Conservation (phyloP, 208 protist species). For the Acanthamoeba comandoni region DNA sequence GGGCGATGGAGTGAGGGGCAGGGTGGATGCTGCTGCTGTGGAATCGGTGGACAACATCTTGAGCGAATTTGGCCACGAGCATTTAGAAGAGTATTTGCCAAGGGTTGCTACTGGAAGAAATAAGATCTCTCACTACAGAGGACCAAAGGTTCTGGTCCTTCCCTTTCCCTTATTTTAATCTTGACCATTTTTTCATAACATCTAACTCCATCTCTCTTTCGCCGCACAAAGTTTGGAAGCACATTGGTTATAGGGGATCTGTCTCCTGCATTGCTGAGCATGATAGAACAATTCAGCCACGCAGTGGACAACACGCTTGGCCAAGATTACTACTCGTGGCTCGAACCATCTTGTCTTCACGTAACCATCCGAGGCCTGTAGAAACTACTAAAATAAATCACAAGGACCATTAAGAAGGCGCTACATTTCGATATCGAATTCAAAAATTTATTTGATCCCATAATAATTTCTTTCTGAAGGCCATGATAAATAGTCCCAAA, state of each 20-base stretch:
- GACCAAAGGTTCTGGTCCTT: not conserved
- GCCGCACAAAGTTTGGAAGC: not conserved
- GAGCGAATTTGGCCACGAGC: not conserved
- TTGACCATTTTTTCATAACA: not conserved
- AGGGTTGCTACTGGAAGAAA: slow-evolving; percentile 43
- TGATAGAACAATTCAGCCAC: not conserved
- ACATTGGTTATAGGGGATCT: slow-evolving; percentile 35
- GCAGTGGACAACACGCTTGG: slow-evolving; percentile 5
- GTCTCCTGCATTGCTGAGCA: not conserved
- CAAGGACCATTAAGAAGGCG: too few species aligned
- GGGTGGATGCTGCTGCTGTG: not conserved
- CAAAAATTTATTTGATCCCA: too few species aligned
- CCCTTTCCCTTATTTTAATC: not conserved
- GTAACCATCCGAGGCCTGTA: slow-evolving; percentile 39
- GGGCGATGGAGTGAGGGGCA: not conserved
- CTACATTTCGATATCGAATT: too few species aligned
- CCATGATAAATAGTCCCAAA: too few species aligned
- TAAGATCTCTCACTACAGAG: slow-evolving; percentile 27
- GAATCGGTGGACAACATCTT: slow-evolving; percentile 27
- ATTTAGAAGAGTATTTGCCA: slow-evolving; percentile 1
- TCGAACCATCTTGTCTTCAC: slow-evolving; percentile 15
- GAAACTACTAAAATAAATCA: not conserved
- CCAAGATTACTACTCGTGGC: slow-evolving; percentile 4
- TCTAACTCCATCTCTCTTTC: not conserved
- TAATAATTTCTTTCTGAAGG: too few species aligned